Evolutionary conservation across 306 rosid genomes (phyloP).

Genomic region (Carpinus viminea): DNA sequence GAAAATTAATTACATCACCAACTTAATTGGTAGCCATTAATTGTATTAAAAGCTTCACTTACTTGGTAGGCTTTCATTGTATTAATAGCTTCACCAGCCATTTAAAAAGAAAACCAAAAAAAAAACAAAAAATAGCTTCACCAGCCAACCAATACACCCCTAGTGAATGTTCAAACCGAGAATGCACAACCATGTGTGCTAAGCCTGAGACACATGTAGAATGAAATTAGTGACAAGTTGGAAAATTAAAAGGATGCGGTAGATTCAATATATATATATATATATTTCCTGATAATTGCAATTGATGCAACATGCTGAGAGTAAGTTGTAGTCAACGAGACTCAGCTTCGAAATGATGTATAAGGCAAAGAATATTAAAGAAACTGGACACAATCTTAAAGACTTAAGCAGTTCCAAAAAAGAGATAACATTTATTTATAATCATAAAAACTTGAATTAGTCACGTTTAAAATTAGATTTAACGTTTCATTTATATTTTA

Average conservation of each 20-base stretch:
- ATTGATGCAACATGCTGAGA: not conserved
- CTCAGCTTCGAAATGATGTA: not conserved
- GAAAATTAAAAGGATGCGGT: not conserved
- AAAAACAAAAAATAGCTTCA: no score
- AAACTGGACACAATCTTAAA: not conserved
- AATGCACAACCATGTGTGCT: slow-evolving; percentile 46
- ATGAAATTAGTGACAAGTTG: slow-evolving; percentile 1
- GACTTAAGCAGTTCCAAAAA: not conserved
- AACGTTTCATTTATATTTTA: no score
- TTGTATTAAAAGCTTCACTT: no score
- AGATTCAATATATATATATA: not conserved
- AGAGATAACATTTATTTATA: not conserved
- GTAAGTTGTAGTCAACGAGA: not conserved
- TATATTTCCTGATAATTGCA: not conserved
- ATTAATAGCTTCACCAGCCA: slow-evolving; percentile 30
- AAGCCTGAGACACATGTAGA: slow-evolving; percentile 37
- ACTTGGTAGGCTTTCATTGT: no score
- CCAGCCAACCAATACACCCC: slow-evolving; percentile 57
- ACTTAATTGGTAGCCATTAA: no score
- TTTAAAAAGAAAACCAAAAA: no score
- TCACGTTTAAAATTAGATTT: no score
- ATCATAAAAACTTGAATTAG: not conserved
- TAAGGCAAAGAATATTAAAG: not conserved
- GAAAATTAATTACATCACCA: no score
- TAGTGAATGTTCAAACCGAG: slow-evolving; percentile 56